These are phyloP conservation scores for Epichloe uncinata DNA, from an alignment of 2,329 filamentous ascomycete species.

Conservation along the genomic window DNA sequence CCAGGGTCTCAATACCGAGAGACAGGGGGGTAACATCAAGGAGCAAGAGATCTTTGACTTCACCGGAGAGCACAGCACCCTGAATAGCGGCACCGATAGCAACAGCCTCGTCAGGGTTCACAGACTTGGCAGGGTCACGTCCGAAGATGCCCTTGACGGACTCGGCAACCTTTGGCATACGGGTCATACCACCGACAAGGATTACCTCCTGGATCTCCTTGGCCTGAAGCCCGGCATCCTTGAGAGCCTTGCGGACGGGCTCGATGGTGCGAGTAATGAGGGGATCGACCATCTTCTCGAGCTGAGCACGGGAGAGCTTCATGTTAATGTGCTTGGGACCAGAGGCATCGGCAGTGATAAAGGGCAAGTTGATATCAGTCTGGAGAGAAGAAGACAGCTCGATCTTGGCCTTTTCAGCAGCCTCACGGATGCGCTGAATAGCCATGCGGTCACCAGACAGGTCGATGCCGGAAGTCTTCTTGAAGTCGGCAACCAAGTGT, in stretches of 20 bases:
- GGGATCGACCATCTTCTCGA: constrained; percentile 85
- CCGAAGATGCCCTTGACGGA: constrained; percentile 96
- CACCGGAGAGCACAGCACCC: constrained; percentile 89
- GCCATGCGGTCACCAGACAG: constrained; percentile 91
- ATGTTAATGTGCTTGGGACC: constrained; percentile 97
- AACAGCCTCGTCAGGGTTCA: constrained; percentile 97
- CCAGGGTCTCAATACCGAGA: constrained; percentile 95
- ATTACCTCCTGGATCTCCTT: constrained; percentile 98
- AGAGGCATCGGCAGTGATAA: constrained; percentile 92
- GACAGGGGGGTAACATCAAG: constrained; percentile 93
- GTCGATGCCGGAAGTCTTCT: constrained; percentile 88
- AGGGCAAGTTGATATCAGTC: constrained; percentile 96
- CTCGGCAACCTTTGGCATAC: constrained; percentile 97
- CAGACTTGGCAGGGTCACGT: constrained; percentile 91
- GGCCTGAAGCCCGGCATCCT: constrained; percentile 81
- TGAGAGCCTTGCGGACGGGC: constrained; percentile 89
- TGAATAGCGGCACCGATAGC: constrained; percentile 96
- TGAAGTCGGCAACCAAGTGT: constrained; percentile 88
- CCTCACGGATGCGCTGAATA: constrained; percentile 97
- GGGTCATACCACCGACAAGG: constrained; percentile 96
- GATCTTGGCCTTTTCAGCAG: constrained; percentile 98
- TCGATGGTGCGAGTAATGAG: constrained; percentile 78
- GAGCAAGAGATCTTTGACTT: constrained; percentile 90
- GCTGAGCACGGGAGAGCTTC: constrained; percentile 84
- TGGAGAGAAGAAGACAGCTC: constrained; percentile 89